Evolutionary conservation across 2,329 filamentous ascomycete genomes (phyloP).

Genomic region (Ascochyta fabae): DNA sequence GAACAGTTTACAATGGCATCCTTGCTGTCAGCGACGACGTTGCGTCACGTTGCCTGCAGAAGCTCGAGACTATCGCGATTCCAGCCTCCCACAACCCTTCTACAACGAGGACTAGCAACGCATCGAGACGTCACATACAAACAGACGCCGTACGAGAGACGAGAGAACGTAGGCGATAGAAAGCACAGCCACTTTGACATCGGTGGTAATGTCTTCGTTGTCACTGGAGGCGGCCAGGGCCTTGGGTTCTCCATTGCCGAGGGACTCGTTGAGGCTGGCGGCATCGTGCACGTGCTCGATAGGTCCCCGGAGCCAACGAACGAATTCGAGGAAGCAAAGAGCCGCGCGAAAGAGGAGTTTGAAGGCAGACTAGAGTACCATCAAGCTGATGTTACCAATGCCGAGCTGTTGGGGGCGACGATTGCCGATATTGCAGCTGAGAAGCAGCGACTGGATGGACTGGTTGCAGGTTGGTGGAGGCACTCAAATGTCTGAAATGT

Average conservation of each 20-base stretch:
- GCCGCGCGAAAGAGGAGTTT: constrained; percentile 65
- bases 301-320: constrained; percentile 61
- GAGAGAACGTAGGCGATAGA: constrained; percentile 25
- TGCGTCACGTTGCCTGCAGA: background rate
- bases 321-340: constrained; percentile 68
- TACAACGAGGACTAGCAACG: constrained; percentile 16
- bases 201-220: constrained; percentile 50
- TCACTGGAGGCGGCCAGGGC: constrained; percentile 70
- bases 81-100: constrained; percentile 4
- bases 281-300: constrained; percentile 72
- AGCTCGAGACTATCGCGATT: background rate
- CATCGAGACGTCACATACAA: constrained; percentile 18
- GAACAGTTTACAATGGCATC: background rate
- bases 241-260: constrained; percentile 75
- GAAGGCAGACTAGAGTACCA: constrained; percentile 73
- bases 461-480: constrained; percentile 62
- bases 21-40: background rate
- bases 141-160: constrained; percentile 27
- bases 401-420: constrained; percentile 67
- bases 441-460: constrained; percentile 75
- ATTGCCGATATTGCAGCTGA: constrained; percentile 71
- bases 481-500: background rate
- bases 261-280: constrained; percentile 75
- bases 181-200: constrained; percentile 39
- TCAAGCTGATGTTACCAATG: constrained; percentile 78